phyloP scores from a whole-genome alignment of 1,284 basidiomycete genomes.

The Boletus sp. region DNA sequence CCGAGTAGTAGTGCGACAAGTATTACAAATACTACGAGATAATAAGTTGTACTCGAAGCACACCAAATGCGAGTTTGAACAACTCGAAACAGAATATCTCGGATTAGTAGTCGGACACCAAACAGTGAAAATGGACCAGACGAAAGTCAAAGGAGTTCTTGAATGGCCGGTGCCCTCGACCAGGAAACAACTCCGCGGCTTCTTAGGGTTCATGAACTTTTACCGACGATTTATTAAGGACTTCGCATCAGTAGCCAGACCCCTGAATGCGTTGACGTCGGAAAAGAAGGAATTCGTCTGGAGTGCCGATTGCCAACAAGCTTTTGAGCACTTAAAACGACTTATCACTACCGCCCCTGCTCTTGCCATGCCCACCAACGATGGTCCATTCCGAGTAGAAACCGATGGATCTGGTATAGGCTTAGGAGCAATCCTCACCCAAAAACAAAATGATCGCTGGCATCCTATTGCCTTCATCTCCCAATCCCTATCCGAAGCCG shows the following conservation, averaged over 20 bases:
- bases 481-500: neutral
- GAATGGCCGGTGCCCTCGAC: neutral
- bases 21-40: neutral
- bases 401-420: neutral
- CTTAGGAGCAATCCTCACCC: neutral
- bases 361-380: neutral
- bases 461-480: neutral
- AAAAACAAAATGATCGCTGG: neutral
- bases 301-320: neutral
- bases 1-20: accelerated
- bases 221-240: neutral
- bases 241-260: neutral
- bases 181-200: neutral
- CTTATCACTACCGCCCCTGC: neutral
- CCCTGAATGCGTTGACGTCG: neutral
- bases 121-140: neutral
- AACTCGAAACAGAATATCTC: neutral
- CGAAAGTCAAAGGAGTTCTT: accelerated
- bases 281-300: neutral
- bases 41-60: neutral
- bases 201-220: neutral
- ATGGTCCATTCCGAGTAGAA: neutral
- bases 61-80: neutral
- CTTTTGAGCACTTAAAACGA: neutral
- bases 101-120: neutral